Conservation (phyloP, 2,329 filamentous ascomycete genomes). For the Diaporthe helianthi region DNA sequence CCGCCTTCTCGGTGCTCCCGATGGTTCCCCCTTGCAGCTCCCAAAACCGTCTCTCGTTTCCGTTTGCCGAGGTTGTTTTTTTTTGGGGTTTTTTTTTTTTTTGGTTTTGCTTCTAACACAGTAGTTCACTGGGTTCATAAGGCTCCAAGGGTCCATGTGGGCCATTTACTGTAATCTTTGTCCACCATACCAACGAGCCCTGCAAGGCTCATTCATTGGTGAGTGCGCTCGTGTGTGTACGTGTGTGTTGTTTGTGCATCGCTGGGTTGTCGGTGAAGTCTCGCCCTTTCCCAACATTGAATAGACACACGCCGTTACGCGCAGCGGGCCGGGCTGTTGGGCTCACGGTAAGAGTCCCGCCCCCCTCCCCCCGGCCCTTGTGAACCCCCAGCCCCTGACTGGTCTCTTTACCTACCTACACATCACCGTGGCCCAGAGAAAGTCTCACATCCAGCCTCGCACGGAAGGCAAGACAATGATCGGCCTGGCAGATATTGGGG, state of each 20-base stretch:
- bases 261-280: slow-evolving; percentile 20
- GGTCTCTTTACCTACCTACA: neutral
- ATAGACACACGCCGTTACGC: slow-evolving; percentile 28
- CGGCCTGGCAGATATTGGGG: neutral
- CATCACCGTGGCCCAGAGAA: neutral
- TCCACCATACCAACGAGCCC: slow-evolving; percentile 7
- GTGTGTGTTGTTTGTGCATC: slow-evolving; percentile 30
- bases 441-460: slow-evolving; percentile 10
- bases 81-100: no score
- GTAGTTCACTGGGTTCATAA: neutral
- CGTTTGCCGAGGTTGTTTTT: neutral
- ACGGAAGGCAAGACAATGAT: slow-evolving; percentile 19
- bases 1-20: slow-evolving; percentile 30
- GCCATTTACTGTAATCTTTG: neutral
- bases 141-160: neutral
- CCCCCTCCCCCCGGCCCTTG: neutral
- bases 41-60: neutral
- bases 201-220: neutral
- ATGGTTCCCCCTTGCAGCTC: slow-evolving; percentile 21
- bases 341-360: neutral
- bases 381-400: neutral
- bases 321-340: neutral
- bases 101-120: neutral
- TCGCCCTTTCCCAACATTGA: neutral
- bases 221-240: neutral